phyloP scores from a whole-genome alignment of 305 asterid genomes.

The Stenogyne calaminthoides region DNA sequence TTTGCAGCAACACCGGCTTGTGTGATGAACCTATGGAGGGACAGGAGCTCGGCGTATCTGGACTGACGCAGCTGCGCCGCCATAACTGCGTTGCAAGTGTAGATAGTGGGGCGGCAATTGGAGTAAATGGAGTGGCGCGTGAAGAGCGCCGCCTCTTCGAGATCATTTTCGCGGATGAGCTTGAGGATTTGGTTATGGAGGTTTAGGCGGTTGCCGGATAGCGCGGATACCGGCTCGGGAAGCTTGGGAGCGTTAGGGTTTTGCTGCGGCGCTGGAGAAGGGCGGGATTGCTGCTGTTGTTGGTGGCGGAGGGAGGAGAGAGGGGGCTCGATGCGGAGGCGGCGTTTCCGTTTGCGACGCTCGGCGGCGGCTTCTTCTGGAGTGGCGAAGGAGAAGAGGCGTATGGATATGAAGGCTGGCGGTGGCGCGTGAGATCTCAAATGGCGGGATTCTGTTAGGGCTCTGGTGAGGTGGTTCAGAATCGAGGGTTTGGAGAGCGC shows the following conservation, averaged over 20 bases:
- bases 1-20: constrained; percentile 88
- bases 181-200: constrained; percentile 75
- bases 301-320: constrained; percentile 74
- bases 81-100: constrained; percentile 80
- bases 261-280: constrained; percentile 48
- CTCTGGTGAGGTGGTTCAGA: constrained; percentile 53
- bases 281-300: constrained; percentile 46
- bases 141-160: constrained; percentile 84
- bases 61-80: constrained; percentile 82
- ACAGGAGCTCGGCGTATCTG: constrained; percentile 71
- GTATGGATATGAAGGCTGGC: constrained; percentile 44
- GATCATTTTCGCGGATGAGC: constrained; percentile 82
- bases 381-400: constrained; percentile 83
- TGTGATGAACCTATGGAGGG: constrained; percentile 87
- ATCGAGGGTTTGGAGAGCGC: constrained; percentile 70
- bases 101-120: constrained; percentile 83
- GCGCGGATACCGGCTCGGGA: constrained; percentile 76
- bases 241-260: constrained; percentile 85
- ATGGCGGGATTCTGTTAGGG: constrained; percentile 44
- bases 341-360: constrained; percentile 87
- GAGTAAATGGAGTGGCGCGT: constrained; percentile 93
- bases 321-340: constrained; percentile 88
- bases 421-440: constrained; percentile 41
- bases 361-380: constrained; percentile 98
- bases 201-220: constrained; percentile 69